Evolutionary conservation across 768 basidiomycete species (phyloP).

Genomic region (Podaxis pistillaris): DNA sequence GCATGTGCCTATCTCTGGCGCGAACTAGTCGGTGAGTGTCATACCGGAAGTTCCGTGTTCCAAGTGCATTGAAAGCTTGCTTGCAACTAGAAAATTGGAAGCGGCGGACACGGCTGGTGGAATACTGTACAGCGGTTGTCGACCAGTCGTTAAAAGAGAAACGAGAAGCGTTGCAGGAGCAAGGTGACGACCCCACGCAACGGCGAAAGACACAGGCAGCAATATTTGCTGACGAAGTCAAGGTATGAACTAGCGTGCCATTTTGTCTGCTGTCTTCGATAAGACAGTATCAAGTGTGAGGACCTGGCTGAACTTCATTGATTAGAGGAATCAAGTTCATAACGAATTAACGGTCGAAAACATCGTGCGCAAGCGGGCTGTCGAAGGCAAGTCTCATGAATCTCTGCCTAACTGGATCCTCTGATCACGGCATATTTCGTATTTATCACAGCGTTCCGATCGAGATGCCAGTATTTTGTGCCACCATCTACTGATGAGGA

Average conservation of each 20-base stretch:
- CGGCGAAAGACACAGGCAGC: constrained; percentile 54
- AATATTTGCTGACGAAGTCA: constrained; percentile 66
- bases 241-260: constrained; percentile 41
- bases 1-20: constrained; percentile 77
- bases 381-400: constrained; percentile 57
- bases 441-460: constrained; percentile 57
- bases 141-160: constrained; percentile 64
- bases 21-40: constrained; percentile 68
- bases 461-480: constrained; percentile 77
- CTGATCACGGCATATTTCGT: not conserved
- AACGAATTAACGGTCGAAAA: constrained; percentile 73
- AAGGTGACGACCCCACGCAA: constrained; percentile 40
- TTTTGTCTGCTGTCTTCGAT: not conserved
- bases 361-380: constrained; percentile 67
- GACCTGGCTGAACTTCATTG: not conserved
- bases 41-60: constrained; percentile 14
- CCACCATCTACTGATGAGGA: constrained; percentile 63
- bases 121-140: constrained; percentile 72
- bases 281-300: not conserved
- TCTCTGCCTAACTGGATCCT: not conserved
- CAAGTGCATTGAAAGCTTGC: constrained; percentile 18
- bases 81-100: constrained; percentile 58
- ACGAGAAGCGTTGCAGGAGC: constrained; percentile 40
- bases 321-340: constrained; percentile 68
- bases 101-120: constrained; percentile 67